Evolutionary conservation across 2,329 filamentous ascomycete genomes (phyloP).

Genomic region (Biscogniauxia mediterranea): DNA sequence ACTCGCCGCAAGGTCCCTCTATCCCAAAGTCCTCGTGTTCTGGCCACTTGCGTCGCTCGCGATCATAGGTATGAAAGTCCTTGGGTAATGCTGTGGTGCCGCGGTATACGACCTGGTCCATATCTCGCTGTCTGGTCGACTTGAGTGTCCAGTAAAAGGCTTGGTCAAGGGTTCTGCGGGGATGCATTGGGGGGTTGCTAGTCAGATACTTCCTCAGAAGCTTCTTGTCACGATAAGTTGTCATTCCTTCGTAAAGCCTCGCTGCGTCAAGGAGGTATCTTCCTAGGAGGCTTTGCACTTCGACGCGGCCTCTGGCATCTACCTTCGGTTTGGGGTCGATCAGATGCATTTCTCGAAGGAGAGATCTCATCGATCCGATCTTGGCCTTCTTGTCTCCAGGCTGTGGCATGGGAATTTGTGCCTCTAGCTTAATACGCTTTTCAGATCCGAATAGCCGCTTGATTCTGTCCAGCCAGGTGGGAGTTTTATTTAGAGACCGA

Average conservation of each 20-base stretch:
- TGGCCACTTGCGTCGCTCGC: neutral
- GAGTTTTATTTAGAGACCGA: no score
- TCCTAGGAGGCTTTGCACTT: slow-evolving; percentile 20
- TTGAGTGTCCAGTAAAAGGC: slow-evolving; percentile 42
- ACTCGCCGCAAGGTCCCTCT: slow-evolving; percentile 2
- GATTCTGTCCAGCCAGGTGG: no score
- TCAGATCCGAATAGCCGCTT: no score
- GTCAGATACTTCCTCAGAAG: slow-evolving; percentile 35
- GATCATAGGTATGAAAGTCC: slow-evolving; percentile 24
- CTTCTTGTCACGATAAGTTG: slow-evolving; percentile 34
- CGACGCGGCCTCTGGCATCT: slow-evolving; percentile 6
- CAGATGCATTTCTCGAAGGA: neutral
- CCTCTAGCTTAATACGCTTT: no score
- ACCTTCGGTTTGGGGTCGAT: neutral
- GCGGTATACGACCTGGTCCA: slow-evolving; percentile 43
- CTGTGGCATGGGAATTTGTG: no score
- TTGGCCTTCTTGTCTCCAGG: no score
- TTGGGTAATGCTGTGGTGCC: slow-evolving; percentile 28
- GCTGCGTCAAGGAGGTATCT: slow-evolving; percentile 35
- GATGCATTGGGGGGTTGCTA: slow-evolving; percentile 38
- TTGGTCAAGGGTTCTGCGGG: slow-evolving; percentile 46
- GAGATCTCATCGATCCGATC: neutral
- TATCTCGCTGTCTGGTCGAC: slow-evolving; percentile 39
- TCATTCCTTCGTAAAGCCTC: slow-evolving; percentile 37
- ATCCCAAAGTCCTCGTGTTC: neutral